Evolutionary conservation across 768 basidiomycete species (phyloP).

Genomic region (Phallus indusiatus): DNA sequence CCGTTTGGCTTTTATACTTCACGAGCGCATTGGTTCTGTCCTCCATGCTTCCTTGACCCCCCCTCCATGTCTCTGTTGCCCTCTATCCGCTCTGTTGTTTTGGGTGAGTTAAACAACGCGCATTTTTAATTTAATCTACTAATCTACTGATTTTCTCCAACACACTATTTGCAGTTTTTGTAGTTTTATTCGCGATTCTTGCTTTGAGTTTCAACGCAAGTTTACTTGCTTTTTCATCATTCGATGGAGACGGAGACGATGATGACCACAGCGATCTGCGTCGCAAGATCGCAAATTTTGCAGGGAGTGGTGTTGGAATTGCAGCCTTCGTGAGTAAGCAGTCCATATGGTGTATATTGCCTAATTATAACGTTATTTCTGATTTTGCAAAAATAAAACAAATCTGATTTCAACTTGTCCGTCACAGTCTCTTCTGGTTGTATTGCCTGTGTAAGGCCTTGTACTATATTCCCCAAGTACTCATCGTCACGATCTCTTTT

Average conservation of each 20-base stretch:
- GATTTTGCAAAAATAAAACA: no score
- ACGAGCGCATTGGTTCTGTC: no score
- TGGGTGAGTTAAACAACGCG: no score
- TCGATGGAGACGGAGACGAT: neutral
- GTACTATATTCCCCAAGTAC: neutral
- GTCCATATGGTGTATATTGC: no score
- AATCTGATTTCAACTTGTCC: no score
- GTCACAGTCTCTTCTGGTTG: neutral
- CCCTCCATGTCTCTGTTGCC: neutral
- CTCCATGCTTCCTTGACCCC: neutral
- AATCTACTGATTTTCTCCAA: neutral
- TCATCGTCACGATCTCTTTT: neutral
- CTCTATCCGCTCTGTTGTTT: neutral
- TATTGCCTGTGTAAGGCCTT: neutral
- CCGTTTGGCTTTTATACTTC: no score
- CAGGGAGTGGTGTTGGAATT: neutral
- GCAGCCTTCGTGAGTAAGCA: slow-evolving; percentile 4
- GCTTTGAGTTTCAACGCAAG: slow-evolving; percentile 1
- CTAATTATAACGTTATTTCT: no score
- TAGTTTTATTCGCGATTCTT: neutral
- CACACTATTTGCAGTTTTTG: neutral
- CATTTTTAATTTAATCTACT: neutral
- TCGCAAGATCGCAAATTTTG: neutral
- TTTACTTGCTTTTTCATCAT: neutral
- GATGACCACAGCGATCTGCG: neutral